Evolutionary conservation across 345 rosid genomes (phyloP), one percentile per base, ranked within the genome.

Genomic region (Jatropha curcas): DNA sequence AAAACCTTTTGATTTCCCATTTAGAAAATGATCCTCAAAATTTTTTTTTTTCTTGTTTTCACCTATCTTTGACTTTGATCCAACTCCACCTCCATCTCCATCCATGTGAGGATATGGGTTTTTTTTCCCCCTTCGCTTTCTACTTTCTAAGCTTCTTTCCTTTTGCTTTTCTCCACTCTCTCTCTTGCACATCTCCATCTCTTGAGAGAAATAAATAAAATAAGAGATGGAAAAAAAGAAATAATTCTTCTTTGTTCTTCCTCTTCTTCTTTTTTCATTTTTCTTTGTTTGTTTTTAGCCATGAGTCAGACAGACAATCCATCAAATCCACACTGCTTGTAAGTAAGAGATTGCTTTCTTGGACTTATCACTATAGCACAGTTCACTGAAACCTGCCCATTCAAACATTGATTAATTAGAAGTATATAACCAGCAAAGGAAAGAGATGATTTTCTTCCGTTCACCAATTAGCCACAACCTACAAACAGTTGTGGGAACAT

Each of bases 281-380:
- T 39, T n/a, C 28, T 3, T 24, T 37, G 37, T n/a, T 39, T n/a
- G 46, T 3, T 24, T 37, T 63, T n/a, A 10, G 51, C 41, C 10
- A 19, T 33, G 22, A 45, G 39, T 82, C 73, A 95, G 69, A 95
- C 91, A 68, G 81, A 87, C 73, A 95, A 71, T 62, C 99, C 99
- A 76, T 95, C 99, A 74, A 95, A 95, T 56, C 99, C 99, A 80
- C 99, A 95, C 65, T 91, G 97, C 87, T 95, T 95, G 86, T 88
- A 86, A 6, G 90, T 91, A 45, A 95, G 88, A 72, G 98, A 76
- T 79, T 95, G 98, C 82, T 90, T 91, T 80, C 89, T 90, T 28
- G 99, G 99, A 80, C 99, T 95, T 45, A 95, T 91, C 69, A 82
- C 97, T 62, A 92, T 86, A 33, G 93, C 94, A 62, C 98, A 95